Base-by-base conservation (phyloP, 345 rosid species). In the Aquilaria malaccensis region DNA sequence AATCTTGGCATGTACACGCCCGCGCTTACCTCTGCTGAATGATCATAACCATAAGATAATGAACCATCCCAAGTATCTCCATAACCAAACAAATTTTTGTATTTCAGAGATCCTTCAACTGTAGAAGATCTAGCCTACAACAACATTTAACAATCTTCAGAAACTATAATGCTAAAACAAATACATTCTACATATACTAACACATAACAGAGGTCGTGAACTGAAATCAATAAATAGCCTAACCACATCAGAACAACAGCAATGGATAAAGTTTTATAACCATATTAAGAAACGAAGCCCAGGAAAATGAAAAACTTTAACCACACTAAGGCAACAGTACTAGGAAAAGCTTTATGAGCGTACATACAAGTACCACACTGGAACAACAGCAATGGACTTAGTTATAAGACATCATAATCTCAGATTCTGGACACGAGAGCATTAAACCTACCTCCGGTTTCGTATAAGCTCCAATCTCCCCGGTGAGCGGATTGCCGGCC, bases 31-130 rank as follows among this genome's bases (percentile, higher is more conserved):
- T 94, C 97, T 7, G 87, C 77, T n/a, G 87, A 76, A 63, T 77
- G 87, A 66, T 91, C 94, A 76, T 73, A 82, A 58, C 95, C 96
- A 82, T 77, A 88, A 7, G 86, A 86, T 70, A 94, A 52, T 64
- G 93, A 80, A 48, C 86, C 81, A 59, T 94, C 95, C 99, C 99
- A 94, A 30, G 84, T 76, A 79, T 94, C 99, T 55, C 97, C 97
- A 77, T 78, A 81, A 10, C 99, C 99, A 71, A 88, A 81, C 62
- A 88, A 52, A 69, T 94, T 94, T 75, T 86, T 94, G 67, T 81
- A 85, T 74, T 82, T 90, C 50, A 90, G 62, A 10, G 88, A 71
- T 68, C 87, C 99, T 82, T 94, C 99, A 45, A 83, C 65, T 11
- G 93, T 80, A 22, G 92, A 88, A 72, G 95, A 85, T 64, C 81